phyloP scores from a whole-genome alignment of 1,284 basidiomycete species.

The Schizophyllum commune region DNA sequence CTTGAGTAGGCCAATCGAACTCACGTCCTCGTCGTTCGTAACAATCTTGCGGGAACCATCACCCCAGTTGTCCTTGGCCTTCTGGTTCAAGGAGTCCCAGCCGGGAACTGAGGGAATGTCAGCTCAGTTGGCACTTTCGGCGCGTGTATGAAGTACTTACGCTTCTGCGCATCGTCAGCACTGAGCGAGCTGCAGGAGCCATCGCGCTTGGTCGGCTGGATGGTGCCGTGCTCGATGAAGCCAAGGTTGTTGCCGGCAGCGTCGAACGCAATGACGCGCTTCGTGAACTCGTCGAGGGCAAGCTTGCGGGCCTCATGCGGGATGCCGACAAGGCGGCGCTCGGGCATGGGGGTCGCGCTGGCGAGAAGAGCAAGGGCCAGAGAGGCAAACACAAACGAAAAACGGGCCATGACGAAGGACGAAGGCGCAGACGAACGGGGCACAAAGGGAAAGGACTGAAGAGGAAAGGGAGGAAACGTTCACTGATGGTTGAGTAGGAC shows the following conservation, averaged over 20 bases:
- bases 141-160: not conserved
- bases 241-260: not conserved
- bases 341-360: not conserved
- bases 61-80: conserved; percentile 7
- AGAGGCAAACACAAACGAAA: not conserved
- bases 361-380: not conserved
- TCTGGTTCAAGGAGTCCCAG: conserved; percentile 1
- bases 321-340: not conserved
- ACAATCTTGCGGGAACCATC: conserved; percentile 5
- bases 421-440: not conserved
- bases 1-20: no score
- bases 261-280: conserved; percentile 1
- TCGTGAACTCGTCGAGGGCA: not conserved
- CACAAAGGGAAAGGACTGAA: not conserved
- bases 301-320: conserved; percentile 1
- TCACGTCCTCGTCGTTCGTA: conserved; percentile 6
- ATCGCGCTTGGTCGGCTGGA: not conserved
- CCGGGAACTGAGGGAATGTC: conserved; percentile 1
- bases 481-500: not conserved
- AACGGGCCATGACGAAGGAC: not conserved
- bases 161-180: conserved; percentile 3
- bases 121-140: not conserved
- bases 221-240: not conserved
- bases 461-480: not conserved
- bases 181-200: conserved; percentile 3